Evolutionary conservation across 305 asterid species (phyloP), one percentile per base, ranked within the genome.

Genomic region (Stenogyne calaminthoides): DNA sequence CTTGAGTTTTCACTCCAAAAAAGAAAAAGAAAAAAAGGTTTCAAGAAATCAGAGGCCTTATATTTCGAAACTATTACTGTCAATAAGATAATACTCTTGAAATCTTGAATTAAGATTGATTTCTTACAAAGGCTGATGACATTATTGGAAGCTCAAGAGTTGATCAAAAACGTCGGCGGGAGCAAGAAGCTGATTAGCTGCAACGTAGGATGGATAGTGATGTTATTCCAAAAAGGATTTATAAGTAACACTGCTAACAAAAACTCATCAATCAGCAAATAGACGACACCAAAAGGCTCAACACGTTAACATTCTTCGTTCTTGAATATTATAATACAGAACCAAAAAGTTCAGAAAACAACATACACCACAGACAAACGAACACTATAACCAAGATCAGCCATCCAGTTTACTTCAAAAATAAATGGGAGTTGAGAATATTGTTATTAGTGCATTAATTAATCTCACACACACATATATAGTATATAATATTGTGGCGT

Each of bases 41-140:
- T 9, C 67, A 25, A 1, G 42, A 70, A 25, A 32, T n/a, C 27
- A 22, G 0, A 29, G 5, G 16, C 3, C 55, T 46, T 36, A 7
- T 34, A 51, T 18, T 54, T 32, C 8, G 14, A n/a, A 75, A 42
- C 20, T 55, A 18, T 42, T 11, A 14, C 32, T 8, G 44, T 8
- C 64, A 11, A 46, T 27, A 10, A 75, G 65, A 70, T n/a, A 40
- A 15, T 40, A 18, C 39, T 37, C 52, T 19, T 25, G 39, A 67
- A 19, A 20, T 36, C 57, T 44, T 15, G 32, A 70, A 70, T 39
- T 2, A 22, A 49, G 64, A 37, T 18, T 19, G 37, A 67, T 64
- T 66, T 69, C 96, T 82, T 71, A 89, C 96, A 79, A 44, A 36
- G 18, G 77, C 27, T 40, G 89, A 84, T 58, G 97, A 89, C 97